Conservation (phyloP, 2,329 filamentous ascomycete genomes). For the Rachicladosporium sp. region DNA sequence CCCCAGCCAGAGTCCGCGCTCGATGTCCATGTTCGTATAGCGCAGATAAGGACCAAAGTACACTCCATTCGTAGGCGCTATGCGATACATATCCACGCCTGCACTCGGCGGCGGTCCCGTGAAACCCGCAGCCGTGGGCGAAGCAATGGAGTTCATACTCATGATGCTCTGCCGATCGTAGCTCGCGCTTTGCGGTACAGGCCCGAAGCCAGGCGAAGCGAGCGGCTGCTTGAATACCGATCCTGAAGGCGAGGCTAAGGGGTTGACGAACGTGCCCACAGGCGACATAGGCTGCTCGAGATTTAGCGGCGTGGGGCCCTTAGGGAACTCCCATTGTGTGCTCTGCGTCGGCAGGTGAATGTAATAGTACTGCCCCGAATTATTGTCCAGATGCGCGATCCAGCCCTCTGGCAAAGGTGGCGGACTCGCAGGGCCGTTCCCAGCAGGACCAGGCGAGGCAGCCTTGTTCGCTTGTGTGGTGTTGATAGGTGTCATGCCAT, state of each 20-base stretch:
- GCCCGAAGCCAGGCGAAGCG: slow-evolving; percentile 62
- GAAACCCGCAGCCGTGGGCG: slow-evolving; percentile 67
- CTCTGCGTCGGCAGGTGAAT: slow-evolving; percentile 91
- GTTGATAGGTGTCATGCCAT: slow-evolving; percentile 30
- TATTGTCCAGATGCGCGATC: slow-evolving; percentile 93
- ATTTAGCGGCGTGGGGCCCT: slow-evolving; percentile 80
- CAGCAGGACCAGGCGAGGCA: slow-evolving; percentile 26
- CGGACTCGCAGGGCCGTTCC: slow-evolving; percentile 61
- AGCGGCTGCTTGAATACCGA: slow-evolving; percentile 52
- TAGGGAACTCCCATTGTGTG: slow-evolving; percentile 98
- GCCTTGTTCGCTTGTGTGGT: slow-evolving; percentile 22
- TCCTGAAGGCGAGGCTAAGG: slow-evolving; percentile 32
- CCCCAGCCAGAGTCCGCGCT: slow-evolving; percentile 79
- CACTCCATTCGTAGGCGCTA: slow-evolving; percentile 85
- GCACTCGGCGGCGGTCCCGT: slow-evolving; percentile 77
- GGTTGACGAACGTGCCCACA: slow-evolving; percentile 42
- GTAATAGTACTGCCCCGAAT: slow-evolving; percentile 96
- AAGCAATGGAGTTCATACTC: slow-evolving; percentile 61
- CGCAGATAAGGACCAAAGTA: slow-evolving; percentile 95
- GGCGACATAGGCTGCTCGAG: slow-evolving; percentile 80
- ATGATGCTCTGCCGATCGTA: slow-evolving; percentile 71
- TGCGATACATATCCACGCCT: slow-evolving; percentile 88
- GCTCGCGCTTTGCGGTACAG: slow-evolving; percentile 62
- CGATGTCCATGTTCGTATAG: slow-evolving; percentile 95
- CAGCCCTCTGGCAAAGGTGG: slow-evolving; percentile 92